Evolutionary conservation across 257 asterid species (phyloP), one percentile per base, ranked within the genome.

Genomic region (Plectranthus barbatus): DNA sequence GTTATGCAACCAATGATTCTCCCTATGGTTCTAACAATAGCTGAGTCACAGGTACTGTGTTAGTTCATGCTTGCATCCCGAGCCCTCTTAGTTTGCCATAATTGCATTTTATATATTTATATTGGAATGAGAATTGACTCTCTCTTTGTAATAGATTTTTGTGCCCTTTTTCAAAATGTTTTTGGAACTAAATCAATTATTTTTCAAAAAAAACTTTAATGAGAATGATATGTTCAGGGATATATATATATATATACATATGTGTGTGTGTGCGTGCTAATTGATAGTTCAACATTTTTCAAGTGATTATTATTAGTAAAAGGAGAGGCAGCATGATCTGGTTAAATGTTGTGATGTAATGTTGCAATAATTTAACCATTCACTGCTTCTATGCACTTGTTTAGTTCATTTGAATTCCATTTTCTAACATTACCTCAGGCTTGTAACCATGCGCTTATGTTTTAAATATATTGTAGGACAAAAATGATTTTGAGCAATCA

Each of bases 1-100:
- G 99, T 93, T 15, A 90, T 93, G 99, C 99, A 93, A 67, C 96
- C 97, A 39, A 84, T 93, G 91, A 93, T 93, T 80, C 84, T 93
- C 70, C 99, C 99, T 48, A 93, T 93, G 99, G 99, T 93, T 75
- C 75, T 93, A 74, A 93, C 99, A 26, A 90, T 93, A 65, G 99
- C 99, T 4, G 96, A 90, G 69, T 90, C 97, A 51, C 99, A 93
- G 97, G 99, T 93, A 81, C 59, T 53, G 15, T 11, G 11, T 60
- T 55, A 45, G 40, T 68, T 64, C 61, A 66, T 56, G 52, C 21
- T 68, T 56, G 49, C 31, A 58, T 52, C 63, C 66, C 68, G 56
- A 68, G 63, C 46, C 62, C 54, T 52, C 58, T 55, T 47, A 67
- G 47, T 54, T 34, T n/a, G n/a, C n/a, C n/a, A 18, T 73, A 68